These are phyloP conservation scores for Parastagonospora nodorum DNA, from an alignment of 2,329 filamentous ascomycete species.

Conservation along the genomic window DNA sequence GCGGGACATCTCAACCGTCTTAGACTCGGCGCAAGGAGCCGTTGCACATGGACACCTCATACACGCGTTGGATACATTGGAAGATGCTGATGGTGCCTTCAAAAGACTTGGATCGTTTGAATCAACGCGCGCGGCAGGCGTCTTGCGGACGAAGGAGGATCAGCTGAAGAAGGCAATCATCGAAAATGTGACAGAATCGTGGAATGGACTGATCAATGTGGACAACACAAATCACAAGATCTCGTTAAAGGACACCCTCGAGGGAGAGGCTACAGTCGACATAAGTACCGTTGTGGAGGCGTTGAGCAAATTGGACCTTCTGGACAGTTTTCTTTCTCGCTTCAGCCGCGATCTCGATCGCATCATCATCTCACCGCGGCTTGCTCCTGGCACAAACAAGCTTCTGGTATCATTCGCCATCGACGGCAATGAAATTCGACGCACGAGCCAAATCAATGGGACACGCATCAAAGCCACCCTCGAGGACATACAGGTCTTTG, in stretches of 20 bases:
- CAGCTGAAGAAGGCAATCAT: conserved; percentile 70
- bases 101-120: conserved; percentile 65
- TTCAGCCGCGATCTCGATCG: conserved; percentile 68
- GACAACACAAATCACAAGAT: conserved; percentile 63
- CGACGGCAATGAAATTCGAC: conserved; percentile 41
- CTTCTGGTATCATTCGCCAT: conserved; percentile 38
- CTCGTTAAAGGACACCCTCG: conserved; percentile 58
- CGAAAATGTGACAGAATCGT: conserved; percentile 70
- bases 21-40: conserved; percentile 54
- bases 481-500: conserved; percentile 44
- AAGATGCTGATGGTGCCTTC: conserved; percentile 59
- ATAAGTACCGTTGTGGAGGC: conserved; percentile 44
- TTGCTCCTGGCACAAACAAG: conserved; percentile 47
- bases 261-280: conserved; percentile 38
- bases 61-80: conserved; percentile 55
- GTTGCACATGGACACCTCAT: conserved; percentile 53
- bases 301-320: conserved; percentile 40
- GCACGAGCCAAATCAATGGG: conserved; percentile 30
- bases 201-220: conserved; percentile 69
- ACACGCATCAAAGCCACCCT: conserved; percentile 36
- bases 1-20: conserved; percentile 54
- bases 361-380: conserved; percentile 65
- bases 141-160: conserved; percentile 69
- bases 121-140: conserved; percentile 64
- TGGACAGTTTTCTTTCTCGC: conserved; percentile 60